Conservation (phyloP, 768 basidiomycete genomes). For the Mycena belliarum region DNA sequence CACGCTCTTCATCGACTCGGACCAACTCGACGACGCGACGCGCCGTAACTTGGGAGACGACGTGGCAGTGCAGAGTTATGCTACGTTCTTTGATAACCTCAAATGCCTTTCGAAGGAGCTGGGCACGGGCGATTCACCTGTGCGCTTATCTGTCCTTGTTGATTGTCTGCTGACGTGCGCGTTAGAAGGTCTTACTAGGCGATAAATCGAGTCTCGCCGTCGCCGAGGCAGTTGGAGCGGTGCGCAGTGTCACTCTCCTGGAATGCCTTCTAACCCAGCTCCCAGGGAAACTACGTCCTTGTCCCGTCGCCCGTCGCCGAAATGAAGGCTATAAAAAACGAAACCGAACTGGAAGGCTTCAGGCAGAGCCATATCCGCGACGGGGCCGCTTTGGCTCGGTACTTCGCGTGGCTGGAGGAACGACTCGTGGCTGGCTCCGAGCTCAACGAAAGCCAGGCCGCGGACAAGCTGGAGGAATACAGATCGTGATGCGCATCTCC, state of each 20-base stretch:
- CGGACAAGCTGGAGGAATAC: conserved; percentile 76
- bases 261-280: conserved; percentile 1
- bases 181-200: conserved; percentile 74
- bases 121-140: conserved; percentile 34
- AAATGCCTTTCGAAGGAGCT: conserved; percentile 43
- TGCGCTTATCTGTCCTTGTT: conserved; percentile 13
- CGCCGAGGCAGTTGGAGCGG: conserved; percentile 76
- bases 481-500: conserved; percentile 58
- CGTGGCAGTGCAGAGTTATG: conserved; percentile 73
- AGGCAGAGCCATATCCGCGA: conserved; percentile 87
- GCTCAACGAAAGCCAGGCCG: conserved; percentile 79
- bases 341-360: conserved; percentile 85
- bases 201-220: conserved; percentile 81
- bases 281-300: conserved; percentile 58
- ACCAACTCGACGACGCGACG: conserved; percentile 47
- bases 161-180: background rate
- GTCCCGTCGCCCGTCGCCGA: conserved; percentile 75
- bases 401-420: conserved; percentile 96
- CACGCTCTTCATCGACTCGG: conserved; percentile 68
- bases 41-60: conserved; percentile 51
- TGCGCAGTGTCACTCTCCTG: conserved; percentile 24
- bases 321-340: conserved; percentile 80
- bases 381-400: conserved; percentile 82
- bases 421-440: conserved; percentile 61
- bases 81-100: conserved; percentile 64